Percentiles rank a stretch among this genome's conserved stretches.
Conservation (phyloP, 495 filamentous ascomycete species). For the Cudoniella acicularis region DNA sequence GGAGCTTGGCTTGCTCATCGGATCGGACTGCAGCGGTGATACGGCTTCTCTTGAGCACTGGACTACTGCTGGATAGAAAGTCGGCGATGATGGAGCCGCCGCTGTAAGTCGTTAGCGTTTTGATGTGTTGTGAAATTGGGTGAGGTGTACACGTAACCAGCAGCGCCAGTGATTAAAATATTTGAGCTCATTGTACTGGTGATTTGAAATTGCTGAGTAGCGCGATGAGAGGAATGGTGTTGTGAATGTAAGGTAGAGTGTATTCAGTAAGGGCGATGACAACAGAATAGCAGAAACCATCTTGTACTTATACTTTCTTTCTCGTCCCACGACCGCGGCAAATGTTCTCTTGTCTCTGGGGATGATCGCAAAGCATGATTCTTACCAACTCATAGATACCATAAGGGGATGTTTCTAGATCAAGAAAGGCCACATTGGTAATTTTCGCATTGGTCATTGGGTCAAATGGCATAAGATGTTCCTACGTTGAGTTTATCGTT, state of each 20-base stretch:
- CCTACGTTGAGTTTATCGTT: conserved; percentile 20
- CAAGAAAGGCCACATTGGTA: conserved; percentile 20
- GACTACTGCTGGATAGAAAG: conserved; percentile 22
- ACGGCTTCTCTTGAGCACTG: conserved; percentile 19
- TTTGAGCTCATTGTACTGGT: conserved; percentile 23
- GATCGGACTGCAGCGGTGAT: conserved; percentile 27
- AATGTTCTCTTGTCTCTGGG: conserved; percentile 20
- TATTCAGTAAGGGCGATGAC: conserved; percentile 17
- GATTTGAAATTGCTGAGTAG: conserved; percentile 19
- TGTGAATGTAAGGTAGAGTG: conserved; percentile 18
- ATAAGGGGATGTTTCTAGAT: conserved; percentile 21
- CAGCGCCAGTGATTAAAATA: conserved; percentile 31
- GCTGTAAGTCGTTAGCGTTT: conserved; percentile 24
- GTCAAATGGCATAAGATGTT: conserved; percentile 20
- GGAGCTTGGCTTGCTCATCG: conserved; percentile 26
- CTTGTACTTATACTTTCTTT: conserved; percentile 21
- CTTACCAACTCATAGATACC: conserved; percentile 21
- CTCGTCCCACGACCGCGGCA: conserved; percentile 16
- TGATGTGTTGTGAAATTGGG: conserved; percentile 9
- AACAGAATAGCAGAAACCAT: conserved; percentile 21
- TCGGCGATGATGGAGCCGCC: conserved; percentile 30
- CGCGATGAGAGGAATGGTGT: conserved; percentile 19
- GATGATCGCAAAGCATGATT: conserved; percentile 20
- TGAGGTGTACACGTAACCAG: conserved; percentile 32
- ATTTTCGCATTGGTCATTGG: conserved; percentile 21